Evolutionary conservation across 2,329 filamentous ascomycete species (phyloP), one percentile per base, ranked within the genome.

Genomic region (Fusarium sp.): DNA sequence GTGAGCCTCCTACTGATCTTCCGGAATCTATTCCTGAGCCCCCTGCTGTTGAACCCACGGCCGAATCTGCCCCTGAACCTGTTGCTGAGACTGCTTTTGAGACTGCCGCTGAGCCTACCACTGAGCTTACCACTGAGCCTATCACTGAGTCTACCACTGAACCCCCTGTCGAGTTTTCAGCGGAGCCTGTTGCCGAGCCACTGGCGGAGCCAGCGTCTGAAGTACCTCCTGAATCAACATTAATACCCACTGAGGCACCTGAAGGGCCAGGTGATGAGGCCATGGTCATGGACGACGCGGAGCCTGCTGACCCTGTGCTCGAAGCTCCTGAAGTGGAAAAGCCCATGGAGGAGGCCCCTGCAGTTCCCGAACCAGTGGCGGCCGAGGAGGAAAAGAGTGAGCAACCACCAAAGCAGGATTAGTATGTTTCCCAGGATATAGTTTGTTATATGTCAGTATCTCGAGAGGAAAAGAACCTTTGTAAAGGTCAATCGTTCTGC

Each of bases 231-330:
- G 67, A 65, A 23, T 44, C 59, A 35, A 23, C 50, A 11, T 50
- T 56, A 20, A 67, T 69, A 55, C 61, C 62, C 17, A 40, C 56
- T 1, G 62, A 49, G 15, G 23, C 56, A 17, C 56, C 65, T 17
- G 56, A 46, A 25, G 52, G 20, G 7, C 50, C 65, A 14, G 51
- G 17, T 3, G 59, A 62, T 35, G 61, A 69, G 20, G 35, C 41
- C 2, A 37, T 41, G 41, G 48, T 32, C 5, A 49, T 45, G 3
- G 61, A 68, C 41, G 56, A 56, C 13, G 33, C 50, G 9, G 56
- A 67, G 30, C 41, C 40, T 0, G 57, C 68, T 14, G 66, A 72
- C 33, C 53, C 59, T 17, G 46, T n/a, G 15, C 30, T 53, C 25
- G 71, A 69, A 40, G 40, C 59, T 19, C 49, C 65, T 19, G 32